A percentile compares a stretch with the other conserved stretches of the same genome.
Conservation (phyloP, 129 eudicot species). For the Deinandra increscens region DNA sequence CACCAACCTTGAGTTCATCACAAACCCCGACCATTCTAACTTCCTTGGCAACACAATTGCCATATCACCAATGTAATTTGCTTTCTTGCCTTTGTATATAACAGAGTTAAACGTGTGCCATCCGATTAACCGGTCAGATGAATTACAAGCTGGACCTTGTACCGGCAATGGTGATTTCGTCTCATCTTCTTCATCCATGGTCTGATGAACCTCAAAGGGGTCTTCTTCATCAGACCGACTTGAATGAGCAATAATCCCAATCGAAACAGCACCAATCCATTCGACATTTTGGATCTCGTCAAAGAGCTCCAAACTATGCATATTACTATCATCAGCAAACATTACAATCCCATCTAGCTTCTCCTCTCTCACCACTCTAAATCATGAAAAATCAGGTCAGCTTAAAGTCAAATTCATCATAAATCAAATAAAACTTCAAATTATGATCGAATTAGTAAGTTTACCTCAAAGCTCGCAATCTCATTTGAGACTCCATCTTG, state of each 20-base stretch:
- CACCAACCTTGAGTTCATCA: constrained; percentile 76
- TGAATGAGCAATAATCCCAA: constrained; percentile 86
- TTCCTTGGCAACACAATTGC: constrained; percentile 79
- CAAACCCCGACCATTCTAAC: constrained; percentile 88
- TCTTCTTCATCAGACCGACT: constrained; percentile 56
- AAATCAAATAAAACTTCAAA: constrained; percentile 4
- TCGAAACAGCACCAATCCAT: constrained; percentile 82
- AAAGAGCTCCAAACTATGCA: constrained; percentile 87
- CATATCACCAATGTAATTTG: constrained; percentile 81
- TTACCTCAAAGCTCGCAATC: constrained; percentile 78
- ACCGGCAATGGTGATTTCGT: constrained; percentile 50
- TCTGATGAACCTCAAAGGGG: constrained; percentile 35
- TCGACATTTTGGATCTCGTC: constrained; percentile 95
- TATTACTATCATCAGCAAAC: constrained; percentile 97
- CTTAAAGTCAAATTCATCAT: constrained; percentile 23
- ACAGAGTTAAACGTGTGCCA: constrained; percentile 72
- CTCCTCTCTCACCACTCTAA: constrained; percentile 73
- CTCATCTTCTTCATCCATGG: constrained; percentile 37
- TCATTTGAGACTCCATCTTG: constrained; percentile 69
- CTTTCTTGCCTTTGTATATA: constrained; percentile 54
- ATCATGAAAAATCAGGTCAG: constrained; percentile 11
- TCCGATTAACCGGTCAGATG: constrained; percentile 69
- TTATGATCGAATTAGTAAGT: not conserved
- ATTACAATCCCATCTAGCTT: constrained; percentile 80
- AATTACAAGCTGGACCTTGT: constrained; percentile 95